Base-by-base conservation (phyloP, 108 stramenopile genomes). In the Aurantiochytrium sp. region DNA sequence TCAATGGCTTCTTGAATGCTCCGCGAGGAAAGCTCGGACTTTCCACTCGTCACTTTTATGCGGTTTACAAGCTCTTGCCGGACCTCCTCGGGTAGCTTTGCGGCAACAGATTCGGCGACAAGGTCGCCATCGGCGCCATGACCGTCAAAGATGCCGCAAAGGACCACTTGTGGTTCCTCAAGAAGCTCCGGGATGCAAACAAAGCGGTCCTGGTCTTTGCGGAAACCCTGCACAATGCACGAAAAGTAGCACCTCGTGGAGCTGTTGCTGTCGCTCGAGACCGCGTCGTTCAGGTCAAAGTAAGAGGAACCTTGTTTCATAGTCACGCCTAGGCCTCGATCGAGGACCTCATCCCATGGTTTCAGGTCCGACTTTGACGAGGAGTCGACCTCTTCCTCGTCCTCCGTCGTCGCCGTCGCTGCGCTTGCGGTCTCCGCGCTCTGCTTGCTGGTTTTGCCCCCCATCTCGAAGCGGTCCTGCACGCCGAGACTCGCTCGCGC, bases 61-160 rank as follows among this genome's bases (percentile, higher is more conserved):
- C 64, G 25, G 19, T 6, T 18, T 0, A 2, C 64, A 25, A 83
- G 73, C 3, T 47, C 44, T n/a, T 83, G 43, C 16, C 73, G 73
- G 51, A 83, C 5, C 42, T 8, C 8, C 51, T 83, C 12, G 5
- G 73, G 73, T 12, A 83, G 73, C 49, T 14, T 5, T n/a, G 1
- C 6, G 21, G 73, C 73, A 0, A 83, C 73, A 5, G 73, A 51
- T n/a, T 83, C 73, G 23, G 73, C 73, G 23, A 83, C 12, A 44
- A 83, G 42, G 2, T 83, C 73, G 73, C 73, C 73, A 23, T 83
- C 73, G 51, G 43, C 43, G 8, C 73, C 73, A 23, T 83, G 73
- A 16, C 73, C 73, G n/a, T 83, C 73, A 44, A 83, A 83, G n/a
- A 83, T 83, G 73, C 73, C 73, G 16, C 73, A 47, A 5, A 83